Conservation (phyloP, 2,329 filamentous ascomycete genomes). For the Aspergillus tubingensis region DNA sequence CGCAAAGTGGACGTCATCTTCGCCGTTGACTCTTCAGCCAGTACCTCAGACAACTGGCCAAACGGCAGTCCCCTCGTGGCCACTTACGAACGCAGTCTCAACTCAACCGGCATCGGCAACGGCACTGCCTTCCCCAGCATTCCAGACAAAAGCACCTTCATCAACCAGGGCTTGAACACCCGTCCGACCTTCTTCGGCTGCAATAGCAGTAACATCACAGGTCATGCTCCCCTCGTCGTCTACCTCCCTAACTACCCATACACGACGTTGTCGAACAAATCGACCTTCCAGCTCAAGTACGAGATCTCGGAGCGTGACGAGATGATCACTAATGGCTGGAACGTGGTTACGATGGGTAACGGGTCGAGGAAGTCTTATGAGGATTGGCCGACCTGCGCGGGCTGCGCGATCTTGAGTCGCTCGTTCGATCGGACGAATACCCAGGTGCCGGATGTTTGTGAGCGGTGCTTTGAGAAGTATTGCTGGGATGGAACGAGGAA, state of each 20-base stretch:
- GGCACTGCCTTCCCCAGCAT: conserved; percentile 71
- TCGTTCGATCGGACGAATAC: conserved; percentile 74
- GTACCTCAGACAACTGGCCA: conserved; percentile 69
- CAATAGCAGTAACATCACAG: conserved; percentile 64
- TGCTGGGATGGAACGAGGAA: conserved; percentile 83
- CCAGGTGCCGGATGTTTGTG: conserved; percentile 69
- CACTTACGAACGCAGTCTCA: conserved; percentile 68
- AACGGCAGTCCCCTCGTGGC: conserved; percentile 75
- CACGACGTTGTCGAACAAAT: conserved; percentile 72
- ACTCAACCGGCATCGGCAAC: conserved; percentile 59
- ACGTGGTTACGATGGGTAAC: conserved; percentile 81
- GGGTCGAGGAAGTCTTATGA: conserved; percentile 61
- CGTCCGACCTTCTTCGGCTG: conserved; percentile 81
- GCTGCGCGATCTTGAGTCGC: conserved; percentile 79
- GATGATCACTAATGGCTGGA: conserved; percentile 86
- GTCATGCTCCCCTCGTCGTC: conserved; percentile 62
- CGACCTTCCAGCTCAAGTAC: conserved; percentile 72
- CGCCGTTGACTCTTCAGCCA: conserved; percentile 75
- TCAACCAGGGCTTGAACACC: conserved; percentile 74
- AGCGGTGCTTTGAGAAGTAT: conserved; percentile 74
- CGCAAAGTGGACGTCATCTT: conserved; percentile 78
- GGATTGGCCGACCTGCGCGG: conserved; percentile 80
- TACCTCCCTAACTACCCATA: conserved; percentile 90
- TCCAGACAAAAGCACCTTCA: conserved; percentile 73
- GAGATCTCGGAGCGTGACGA: conserved; percentile 67